A percentile compares a stretch with the other conserved stretches of the same genome.
Conservation (phyloP, 176 grass and related monocot species). For the Aegilops speltoides region DNA sequence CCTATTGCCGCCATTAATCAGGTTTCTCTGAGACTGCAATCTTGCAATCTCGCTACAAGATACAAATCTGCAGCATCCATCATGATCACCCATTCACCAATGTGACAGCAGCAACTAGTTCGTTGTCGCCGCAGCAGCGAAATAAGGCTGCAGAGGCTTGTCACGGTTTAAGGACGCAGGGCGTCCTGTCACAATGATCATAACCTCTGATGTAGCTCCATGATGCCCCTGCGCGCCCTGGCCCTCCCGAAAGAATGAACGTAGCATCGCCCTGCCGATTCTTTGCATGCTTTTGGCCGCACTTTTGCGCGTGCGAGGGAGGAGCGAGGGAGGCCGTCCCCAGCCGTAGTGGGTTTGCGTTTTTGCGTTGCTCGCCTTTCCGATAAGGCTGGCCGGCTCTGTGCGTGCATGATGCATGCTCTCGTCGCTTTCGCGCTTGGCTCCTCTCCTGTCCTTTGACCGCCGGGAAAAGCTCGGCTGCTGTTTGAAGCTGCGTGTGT, state of each 20-base stretch:
- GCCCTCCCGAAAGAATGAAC: slow-evolving; percentile 76
- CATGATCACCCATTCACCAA: slow-evolving; percentile 20
- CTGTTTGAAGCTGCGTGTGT: not conserved
- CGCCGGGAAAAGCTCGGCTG: not conserved
- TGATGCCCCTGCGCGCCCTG: slow-evolving; percentile 40
- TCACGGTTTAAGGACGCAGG: slow-evolving; percentile 53
- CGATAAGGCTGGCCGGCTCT: slow-evolving; percentile 64
- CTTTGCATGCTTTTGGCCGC: slow-evolving; percentile 59
- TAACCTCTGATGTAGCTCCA: slow-evolving; percentile 41
- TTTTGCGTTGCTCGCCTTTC: slow-evolving; percentile 35
- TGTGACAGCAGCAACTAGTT: not conserved
- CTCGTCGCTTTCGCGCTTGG: slow-evolving; percentile 29
- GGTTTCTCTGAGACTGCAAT: not conserved
- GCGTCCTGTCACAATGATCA: slow-evolving; percentile 77
- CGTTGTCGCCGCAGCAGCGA: not conserved
- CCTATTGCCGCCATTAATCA: too few species aligned
- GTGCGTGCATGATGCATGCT: slow-evolving; percentile 23
- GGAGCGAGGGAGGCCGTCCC: slow-evolving; percentile 25
- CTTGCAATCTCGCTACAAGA: slow-evolving; percentile 13
- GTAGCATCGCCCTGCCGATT: slow-evolving; percentile 36
- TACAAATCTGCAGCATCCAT: slow-evolving; percentile 4
- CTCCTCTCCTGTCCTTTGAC: slow-evolving; percentile 18
- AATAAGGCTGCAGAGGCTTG: slow-evolving; percentile 41
- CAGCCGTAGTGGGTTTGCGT: slow-evolving; percentile 24
- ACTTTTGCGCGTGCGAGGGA: slow-evolving; percentile 47